Conservation (phyloP, 257 asterid species). For the Forsythia viridissima region DNA sequence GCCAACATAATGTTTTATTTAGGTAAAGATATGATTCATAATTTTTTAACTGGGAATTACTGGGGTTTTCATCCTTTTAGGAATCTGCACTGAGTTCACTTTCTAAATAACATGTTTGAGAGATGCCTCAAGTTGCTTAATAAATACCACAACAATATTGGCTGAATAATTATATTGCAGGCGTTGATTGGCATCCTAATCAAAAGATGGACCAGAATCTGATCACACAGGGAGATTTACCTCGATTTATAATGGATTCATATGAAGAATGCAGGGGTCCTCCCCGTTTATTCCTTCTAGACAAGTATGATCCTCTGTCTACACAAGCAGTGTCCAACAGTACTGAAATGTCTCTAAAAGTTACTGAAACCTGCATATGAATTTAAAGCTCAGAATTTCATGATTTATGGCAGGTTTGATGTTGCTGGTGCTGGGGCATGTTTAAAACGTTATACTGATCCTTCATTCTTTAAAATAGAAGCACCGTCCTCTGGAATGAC, state of each 20-base stretch:
- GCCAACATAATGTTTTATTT: background rate
- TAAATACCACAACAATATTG: slow-evolving; percentile 14
- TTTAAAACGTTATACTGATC: slow-evolving; percentile 93
- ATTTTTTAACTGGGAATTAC: background rate
- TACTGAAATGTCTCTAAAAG: background rate
- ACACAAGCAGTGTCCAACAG: background rate
- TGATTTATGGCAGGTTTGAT: slow-evolving; percentile 65
- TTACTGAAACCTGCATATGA: background rate
- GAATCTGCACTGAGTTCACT: background rate
- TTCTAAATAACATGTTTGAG: background rate
- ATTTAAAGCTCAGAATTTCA: background rate
- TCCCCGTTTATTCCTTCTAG: slow-evolving; percentile 93
- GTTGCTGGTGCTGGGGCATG: slow-evolving; percentile 99
- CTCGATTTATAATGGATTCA: slow-evolving; percentile 94
- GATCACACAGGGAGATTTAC: slow-evolving; percentile 77
- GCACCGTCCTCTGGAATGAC: slow-evolving; percentile 36
- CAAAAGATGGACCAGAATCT: slow-evolving; percentile 58
- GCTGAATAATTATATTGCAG: slow-evolving; percentile 43
- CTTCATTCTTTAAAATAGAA: slow-evolving; percentile 80
- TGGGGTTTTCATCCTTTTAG: slow-evolving; percentile 7
- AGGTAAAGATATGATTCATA: background rate
- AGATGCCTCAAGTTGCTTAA: slow-evolving; percentile 18
- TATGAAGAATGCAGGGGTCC: slow-evolving; percentile 98
- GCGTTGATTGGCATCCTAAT: slow-evolving; percentile 89
- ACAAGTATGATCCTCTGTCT: slow-evolving; percentile 61